Percentiles rank a stretch among this genome's conserved stretches.
Conservation (phyloP, 164 flowering plant species). For the Santalum album region DNA sequence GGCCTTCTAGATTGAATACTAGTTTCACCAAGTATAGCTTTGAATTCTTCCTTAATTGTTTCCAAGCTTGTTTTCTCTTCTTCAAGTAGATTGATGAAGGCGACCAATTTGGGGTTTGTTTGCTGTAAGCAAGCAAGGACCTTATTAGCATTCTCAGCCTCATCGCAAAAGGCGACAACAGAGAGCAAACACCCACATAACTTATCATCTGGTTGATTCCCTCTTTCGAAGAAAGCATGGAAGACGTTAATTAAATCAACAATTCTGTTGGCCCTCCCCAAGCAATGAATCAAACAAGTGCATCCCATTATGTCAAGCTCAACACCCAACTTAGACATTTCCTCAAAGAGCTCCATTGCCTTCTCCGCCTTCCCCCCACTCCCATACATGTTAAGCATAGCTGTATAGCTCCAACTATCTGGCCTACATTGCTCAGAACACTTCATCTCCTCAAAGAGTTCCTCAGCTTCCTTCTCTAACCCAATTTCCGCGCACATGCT, state of each 20-base stretch:
- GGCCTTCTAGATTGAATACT: conserved; percentile 66
- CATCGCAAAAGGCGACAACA: conserved; percentile 54
- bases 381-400: conserved; percentile 85
- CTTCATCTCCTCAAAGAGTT: conserved; percentile 80
- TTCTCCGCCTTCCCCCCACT: conserved; percentile 68
- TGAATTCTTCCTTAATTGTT: conserved; percentile 52
- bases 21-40: conserved; percentile 37
- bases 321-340: conserved; percentile 49
- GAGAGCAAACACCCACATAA: conserved; percentile 82
- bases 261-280: conserved; percentile 59
- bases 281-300: conserved; percentile 83
- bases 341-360: conserved; percentile 67
- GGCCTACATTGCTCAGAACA: conserved; percentile 40
- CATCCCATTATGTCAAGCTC: conserved; percentile 77
- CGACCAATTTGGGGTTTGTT: conserved; percentile 54
- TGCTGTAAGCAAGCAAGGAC: conserved; percentile 50
- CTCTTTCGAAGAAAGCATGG: conserved; percentile 30
- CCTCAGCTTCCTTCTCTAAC: conserved; percentile 77
- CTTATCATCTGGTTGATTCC: conserved; percentile 73
- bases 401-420: conserved; percentile 87
- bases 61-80: conserved; percentile 36
- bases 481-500: conserved; percentile 98
- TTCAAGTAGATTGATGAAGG: conserved; percentile 38
- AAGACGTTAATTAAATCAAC: conserved; percentile 74
- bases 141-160: conserved; percentile 37